Evolutionary conservation across 805 yeast genomes (phyloP).

Genomic region (Lipomyces mesembrius): DNA sequence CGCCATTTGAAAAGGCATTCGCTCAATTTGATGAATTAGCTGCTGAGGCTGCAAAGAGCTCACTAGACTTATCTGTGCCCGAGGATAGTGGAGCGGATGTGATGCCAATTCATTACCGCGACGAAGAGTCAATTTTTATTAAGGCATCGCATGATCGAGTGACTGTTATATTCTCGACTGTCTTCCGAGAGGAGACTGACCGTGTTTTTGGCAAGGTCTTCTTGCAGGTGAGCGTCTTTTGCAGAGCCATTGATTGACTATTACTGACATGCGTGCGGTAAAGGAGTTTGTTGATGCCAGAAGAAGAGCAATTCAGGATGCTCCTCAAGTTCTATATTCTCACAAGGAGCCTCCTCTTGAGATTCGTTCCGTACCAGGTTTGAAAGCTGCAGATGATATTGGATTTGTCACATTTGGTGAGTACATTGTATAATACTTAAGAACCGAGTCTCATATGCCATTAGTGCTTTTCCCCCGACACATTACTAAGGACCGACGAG

Average conservation of each 20-base stretch:
- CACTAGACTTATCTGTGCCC: conserved; percentile 50
- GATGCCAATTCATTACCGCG: conserved; percentile 81
- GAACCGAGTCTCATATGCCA: not conserved
- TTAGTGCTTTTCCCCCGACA: conserved; percentile 54
- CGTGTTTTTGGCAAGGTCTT: conserved; percentile 87
- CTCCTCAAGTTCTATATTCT: conserved; percentile 95
- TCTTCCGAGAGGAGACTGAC: conserved; percentile 96
- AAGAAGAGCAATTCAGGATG: conserved; percentile 85
- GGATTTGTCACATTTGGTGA: conserved; percentile 63
- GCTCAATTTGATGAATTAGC: conserved; percentile 73
- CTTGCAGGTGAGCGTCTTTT: conserved; percentile 53
- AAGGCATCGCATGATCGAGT: conserved; percentile 95
- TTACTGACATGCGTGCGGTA: not conserved
- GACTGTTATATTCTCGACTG: conserved; percentile 92
- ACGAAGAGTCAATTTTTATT: conserved; percentile 87
- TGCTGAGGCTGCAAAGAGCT: conserved; percentile 46
- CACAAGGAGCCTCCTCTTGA: conserved; percentile 94
- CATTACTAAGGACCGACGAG: conserved; percentile 62
- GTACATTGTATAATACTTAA: conserved; percentile 10
- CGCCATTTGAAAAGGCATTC: conserved; percentile 90
- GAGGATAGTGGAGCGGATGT: conserved; percentile 57
- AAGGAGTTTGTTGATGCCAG: conserved; percentile 52
- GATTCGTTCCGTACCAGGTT: conserved; percentile 54
- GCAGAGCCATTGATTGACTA: not conserved
- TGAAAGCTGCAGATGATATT: conserved; percentile 50